Evolutionary conservation across 75 land plant genomes (phyloP), one percentile per base, ranked within the genome.

Genomic region (Pinus albicaulis): DNA sequence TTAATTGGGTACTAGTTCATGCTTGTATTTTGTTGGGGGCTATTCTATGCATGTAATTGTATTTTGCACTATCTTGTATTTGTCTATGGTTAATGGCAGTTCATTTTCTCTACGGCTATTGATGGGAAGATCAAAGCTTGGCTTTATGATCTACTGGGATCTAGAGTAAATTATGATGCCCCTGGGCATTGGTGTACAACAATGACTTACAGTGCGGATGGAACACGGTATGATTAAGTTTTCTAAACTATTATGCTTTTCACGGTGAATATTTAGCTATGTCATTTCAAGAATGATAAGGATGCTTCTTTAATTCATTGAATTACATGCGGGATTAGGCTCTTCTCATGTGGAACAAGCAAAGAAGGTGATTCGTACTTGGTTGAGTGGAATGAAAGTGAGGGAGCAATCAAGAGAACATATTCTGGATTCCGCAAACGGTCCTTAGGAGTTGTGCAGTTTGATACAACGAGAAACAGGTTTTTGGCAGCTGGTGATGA

Each of bases 81-180:
- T 48, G 53, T 11, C 12, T 48, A 12, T 48, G 53, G 12, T 48
- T 48, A 11, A 48, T 48, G 53, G 12, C 91, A 92, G 95, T 92
- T 92, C 71, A 92, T 92, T 36, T 92, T 92, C 70, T 90, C 95
- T 44, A 92, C 95, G 73, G 88, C 95, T 26, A 41, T 86, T 71
- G 93, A 92, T 83, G 95, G 95, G 63, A 92, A 90, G 76, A 92
- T 92, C 10, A 92, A 92, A 69, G 94, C 94, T 15, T 92, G 95
- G 95, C 79, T 92, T 23, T 92, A 92, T 86, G 95, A 92, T 63
- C 76, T 76, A 64, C 24, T 84, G 82, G 95, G 95, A 19, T 88
- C 93, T 3, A 74, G 95, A 76, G 95, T 92, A 69, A 93, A 92
- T 59, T 92, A 92, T 84, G 89, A 90, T 84, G 95, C 95, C 72